Percentiles rank a stretch among this genome's conserved stretches.
Evolutionary conservation across 495 filamentous ascomycete genomes (phyloP).

Genomic region (Penicillium crystallinum): DNA sequence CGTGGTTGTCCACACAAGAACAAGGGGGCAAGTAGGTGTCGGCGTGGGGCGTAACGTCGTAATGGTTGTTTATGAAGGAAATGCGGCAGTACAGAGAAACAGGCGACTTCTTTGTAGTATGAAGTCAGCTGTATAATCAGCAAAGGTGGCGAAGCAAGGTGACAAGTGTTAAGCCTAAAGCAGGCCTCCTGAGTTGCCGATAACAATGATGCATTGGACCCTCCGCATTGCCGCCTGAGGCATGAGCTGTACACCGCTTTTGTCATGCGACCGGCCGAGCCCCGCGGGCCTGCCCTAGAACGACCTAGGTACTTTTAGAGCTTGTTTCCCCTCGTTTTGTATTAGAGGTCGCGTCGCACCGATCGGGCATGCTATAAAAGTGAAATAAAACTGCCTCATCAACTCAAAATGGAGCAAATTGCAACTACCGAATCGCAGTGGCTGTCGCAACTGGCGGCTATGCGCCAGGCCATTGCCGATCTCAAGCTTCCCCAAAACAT

Average conservation of each 20-base stretch:
- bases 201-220: slow-evolving; percentile 10
- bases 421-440: slow-evolving; percentile 55
- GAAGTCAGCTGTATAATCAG: background rate
- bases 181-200: slow-evolving; percentile 4
- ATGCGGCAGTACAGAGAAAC: background rate
- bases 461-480: slow-evolving; percentile 68
- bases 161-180: background rate
- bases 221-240: slow-evolving; percentile 6
- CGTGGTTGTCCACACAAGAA: slow-evolving; percentile 9
- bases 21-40: slow-evolving; percentile 3
- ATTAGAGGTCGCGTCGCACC: too few species aligned
- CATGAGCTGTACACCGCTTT: slow-evolving; percentile 1
- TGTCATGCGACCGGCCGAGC: slow-evolving; percentile 10
- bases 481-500: slow-evolving; percentile 53
- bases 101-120: background rate
- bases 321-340: background rate
- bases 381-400: background rate
- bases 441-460: slow-evolving; percentile 63
- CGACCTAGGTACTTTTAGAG: slow-evolving; percentile 7
- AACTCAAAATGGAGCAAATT: slow-evolving; percentile 28
- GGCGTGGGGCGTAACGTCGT: background rate
- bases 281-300: slow-evolving; percentile 13
- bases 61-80: background rate
- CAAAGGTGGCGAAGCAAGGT: slow-evolving; percentile 3
- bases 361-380: too few species aligned